These are phyloP conservation scores for Pulveroboletus frians DNA, from an alignment of 768 basidiomycete genomes.

Conservation along the genomic window DNA sequence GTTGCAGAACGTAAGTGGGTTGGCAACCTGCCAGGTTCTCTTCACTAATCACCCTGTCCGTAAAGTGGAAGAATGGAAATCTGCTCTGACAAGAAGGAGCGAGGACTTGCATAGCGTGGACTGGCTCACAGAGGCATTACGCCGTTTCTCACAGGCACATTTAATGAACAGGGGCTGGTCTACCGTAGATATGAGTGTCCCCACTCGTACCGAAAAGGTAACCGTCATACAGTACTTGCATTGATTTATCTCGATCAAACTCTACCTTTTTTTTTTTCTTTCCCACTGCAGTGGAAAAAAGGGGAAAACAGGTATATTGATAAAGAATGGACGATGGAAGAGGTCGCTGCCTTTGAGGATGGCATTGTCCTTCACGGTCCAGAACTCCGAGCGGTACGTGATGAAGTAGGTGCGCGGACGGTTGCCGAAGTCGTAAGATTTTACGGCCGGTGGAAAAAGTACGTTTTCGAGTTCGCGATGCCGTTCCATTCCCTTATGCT, in stretches of 20 bases:
- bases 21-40: neutral
- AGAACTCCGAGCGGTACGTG: constrained; percentile 72
- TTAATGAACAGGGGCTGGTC: constrained; percentile 51
- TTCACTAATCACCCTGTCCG: constrained; percentile 1
- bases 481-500: constrained; percentile 8
- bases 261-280: constrained; percentile 3
- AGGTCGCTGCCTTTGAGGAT: constrained; percentile 71
- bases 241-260: constrained; percentile 9
- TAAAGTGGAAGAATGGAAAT: constrained; percentile 65
- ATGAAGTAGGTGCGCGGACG: constrained; percentile 64
- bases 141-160: constrained; percentile 66
- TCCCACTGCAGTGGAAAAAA: constrained; percentile 61
- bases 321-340: constrained; percentile 64
- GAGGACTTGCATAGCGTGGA: constrained; percentile 62
- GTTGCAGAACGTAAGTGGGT: constrained; percentile 51
- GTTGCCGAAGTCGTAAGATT: constrained; percentile 78
- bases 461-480: constrained; percentile 10
- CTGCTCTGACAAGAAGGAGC: constrained; percentile 46
- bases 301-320: constrained; percentile 62
- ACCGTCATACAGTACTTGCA: constrained; percentile 4
- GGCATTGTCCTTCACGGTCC: constrained; percentile 68
- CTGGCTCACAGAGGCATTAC: constrained; percentile 74
- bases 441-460: constrained; percentile 88
- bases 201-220: constrained; percentile 63
- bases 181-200: constrained; percentile 58